These are phyloP conservation scores for Calendula officinalis DNA, from an alignment of 129 eudicot genomes.

Conservation along the genomic window DNA sequence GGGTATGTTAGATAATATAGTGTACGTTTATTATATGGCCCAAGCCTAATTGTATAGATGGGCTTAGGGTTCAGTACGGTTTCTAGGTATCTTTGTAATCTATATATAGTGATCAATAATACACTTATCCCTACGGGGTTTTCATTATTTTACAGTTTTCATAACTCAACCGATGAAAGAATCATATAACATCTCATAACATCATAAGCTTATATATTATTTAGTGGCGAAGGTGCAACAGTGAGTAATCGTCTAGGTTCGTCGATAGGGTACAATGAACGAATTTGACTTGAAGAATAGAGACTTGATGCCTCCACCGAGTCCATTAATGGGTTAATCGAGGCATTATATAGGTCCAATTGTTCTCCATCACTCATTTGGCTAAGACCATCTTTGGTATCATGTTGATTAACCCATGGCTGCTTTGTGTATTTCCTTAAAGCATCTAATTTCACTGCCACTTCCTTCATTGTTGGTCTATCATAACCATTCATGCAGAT, in stretches of 20 bases:
- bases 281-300: not conserved
- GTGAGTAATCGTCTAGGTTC: not conserved
- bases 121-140: too few species aligned
- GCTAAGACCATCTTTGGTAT: not conserved
- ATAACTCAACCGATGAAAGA: too few species aligned
- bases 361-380: not conserved
- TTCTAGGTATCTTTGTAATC: too few species aligned
- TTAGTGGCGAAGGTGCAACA: too few species aligned
- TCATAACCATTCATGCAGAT: not conserved
- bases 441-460: not conserved
- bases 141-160: too few species aligned
- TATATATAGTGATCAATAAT: too few species aligned
- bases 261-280: not conserved
- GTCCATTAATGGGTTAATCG: not conserved
- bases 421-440: not conserved
- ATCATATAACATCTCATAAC: too few species aligned
- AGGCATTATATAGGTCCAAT: not conserved
- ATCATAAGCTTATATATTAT: too few species aligned
- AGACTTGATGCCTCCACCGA: not conserved
- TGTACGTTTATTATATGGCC: too few species aligned
- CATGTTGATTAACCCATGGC: not conserved
- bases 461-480: constrained; percentile 4
- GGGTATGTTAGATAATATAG: too few species aligned
- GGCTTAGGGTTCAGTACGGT: too few species aligned
- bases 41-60: too few species aligned